Percentiles rank a stretch among this genome's conserved stretches.
These are phyloP conservation scores for Globisporangium emineosum DNA, from an alignment of 352 stramenopile genomes.

Conservation along the genomic window DNA sequence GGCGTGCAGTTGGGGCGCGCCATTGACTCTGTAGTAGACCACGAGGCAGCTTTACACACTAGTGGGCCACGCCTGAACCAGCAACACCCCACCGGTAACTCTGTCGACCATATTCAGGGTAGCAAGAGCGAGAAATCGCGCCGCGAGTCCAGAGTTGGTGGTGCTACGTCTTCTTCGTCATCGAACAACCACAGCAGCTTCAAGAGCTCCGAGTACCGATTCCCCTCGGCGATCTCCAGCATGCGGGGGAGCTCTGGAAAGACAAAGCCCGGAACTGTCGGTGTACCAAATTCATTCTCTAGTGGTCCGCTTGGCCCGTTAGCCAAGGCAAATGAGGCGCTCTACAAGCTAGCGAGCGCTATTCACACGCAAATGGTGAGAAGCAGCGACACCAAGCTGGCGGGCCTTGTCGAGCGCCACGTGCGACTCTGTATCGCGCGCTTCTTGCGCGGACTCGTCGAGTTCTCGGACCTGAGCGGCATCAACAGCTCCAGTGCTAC, in stretches of 20 bases:
- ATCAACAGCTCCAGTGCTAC: no score
- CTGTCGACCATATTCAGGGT: neutral
- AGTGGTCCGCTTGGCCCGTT: neutral
- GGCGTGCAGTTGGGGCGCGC: conserved; percentile 26
- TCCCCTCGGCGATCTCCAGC: conserved; percentile 10
- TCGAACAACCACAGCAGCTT: neutral
- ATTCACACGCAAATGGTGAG: neutral
- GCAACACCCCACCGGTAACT: neutral
- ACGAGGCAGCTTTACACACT: conserved; percentile 18
- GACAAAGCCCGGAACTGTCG: neutral
- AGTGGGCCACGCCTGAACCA: neutral
- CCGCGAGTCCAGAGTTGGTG: neutral
- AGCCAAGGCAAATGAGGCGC: neutral
- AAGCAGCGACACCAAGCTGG: neutral
- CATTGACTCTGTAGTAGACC: conserved; percentile 21
- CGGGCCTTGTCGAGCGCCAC: conserved; percentile 19
- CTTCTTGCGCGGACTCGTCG: conserved; percentile 24
- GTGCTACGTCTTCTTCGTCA: conserved; percentile 4
- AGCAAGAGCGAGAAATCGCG: neutral
- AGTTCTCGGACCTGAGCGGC: neutral
- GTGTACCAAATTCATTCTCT: neutral
- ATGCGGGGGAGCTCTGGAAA: conserved; percentile 6
- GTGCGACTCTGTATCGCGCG: conserved; percentile 16
- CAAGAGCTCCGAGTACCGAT: conserved; percentile 8
- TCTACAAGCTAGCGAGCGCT: conserved; percentile 11